Percentiles rank a stretch among this genome's conserved stretches.
Evolutionary conservation across 2,329 filamentous ascomycete genomes (phyloP).

Genomic region (Diaporthe batatas): DNA sequence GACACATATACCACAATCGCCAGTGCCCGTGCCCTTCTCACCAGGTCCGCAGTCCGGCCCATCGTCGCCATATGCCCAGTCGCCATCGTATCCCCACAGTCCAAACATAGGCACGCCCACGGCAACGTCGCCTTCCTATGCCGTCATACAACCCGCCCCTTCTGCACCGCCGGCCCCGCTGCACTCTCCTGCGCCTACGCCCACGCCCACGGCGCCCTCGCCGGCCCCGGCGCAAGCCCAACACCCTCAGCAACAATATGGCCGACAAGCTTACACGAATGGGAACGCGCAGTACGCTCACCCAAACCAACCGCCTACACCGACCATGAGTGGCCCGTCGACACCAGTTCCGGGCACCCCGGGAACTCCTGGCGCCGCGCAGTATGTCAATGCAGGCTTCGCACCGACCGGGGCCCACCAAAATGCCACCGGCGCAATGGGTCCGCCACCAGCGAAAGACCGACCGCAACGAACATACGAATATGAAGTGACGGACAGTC

Average conservation of each 20-base stretch:
- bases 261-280: slow-evolving; percentile 44
- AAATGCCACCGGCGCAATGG: slow-evolving; percentile 62
- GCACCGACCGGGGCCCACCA: slow-evolving; percentile 45
- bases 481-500: slow-evolving; percentile 85
- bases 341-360: slow-evolving; percentile 34
- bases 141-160: slow-evolving; percentile 47
- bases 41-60: slow-evolving; percentile 36
- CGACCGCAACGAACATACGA: slow-evolving; percentile 72
- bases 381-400: slow-evolving; percentile 31
- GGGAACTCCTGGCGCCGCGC: slow-evolving; percentile 36
- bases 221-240: slow-evolving; percentile 44
- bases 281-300: slow-evolving; percentile 44
- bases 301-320: slow-evolving; percentile 20
- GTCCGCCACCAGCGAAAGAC: slow-evolving; percentile 72
- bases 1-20: not conserved
- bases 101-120: slow-evolving; percentile 41
- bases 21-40: not conserved
- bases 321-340: slow-evolving; percentile 28
- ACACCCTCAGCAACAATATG: slow-evolving; percentile 40
- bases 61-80: slow-evolving; percentile 15
- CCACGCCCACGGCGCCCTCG: not conserved
- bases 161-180: slow-evolving; percentile 43
- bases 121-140: slow-evolving; percentile 55
- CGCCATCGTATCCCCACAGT: slow-evolving; percentile 36
- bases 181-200: slow-evolving; percentile 8